Evolutionary conservation across 1,284 basidiomycete species (phyloP).

Genomic region (Sporisorium reilianum): DNA sequence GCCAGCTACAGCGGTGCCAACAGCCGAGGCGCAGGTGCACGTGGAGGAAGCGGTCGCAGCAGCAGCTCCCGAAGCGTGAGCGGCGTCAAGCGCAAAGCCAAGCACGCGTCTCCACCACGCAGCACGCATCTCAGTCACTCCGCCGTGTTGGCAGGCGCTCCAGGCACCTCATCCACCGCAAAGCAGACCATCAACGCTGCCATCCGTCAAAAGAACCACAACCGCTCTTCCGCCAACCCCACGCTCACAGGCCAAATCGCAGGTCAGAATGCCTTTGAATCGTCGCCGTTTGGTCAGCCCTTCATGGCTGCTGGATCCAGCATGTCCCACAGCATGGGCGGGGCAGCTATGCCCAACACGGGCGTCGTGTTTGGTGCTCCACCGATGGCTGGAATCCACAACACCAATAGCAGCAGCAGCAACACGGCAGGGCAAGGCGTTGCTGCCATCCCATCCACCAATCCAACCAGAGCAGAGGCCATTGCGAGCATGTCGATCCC

Average conservation of each 20-base stretch:
- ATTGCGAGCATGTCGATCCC: slow-evolving; percentile 40
- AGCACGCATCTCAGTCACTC: background rate
- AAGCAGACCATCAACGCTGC: slow-evolving; percentile 45
- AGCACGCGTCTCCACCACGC: slow-evolving; percentile 15
- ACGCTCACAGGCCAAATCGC: background rate
- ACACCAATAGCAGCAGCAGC: background rate
- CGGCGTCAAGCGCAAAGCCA: slow-evolving; percentile 38
- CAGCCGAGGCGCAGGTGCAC: background rate
- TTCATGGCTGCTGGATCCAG: slow-evolving; percentile 10
- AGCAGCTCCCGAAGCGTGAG: slow-evolving; percentile 7
- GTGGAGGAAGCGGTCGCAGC: slow-evolving; percentile 7
- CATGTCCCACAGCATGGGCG: slow-evolving; percentile 12
- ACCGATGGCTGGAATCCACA: background rate
- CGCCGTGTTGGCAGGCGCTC: background rate
- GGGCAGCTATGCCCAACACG: slow-evolving; percentile 1
- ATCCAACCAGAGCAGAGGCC: slow-evolving; percentile 17
- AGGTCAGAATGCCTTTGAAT: slow-evolving; percentile 6
- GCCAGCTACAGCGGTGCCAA: slow-evolving; percentile 8
- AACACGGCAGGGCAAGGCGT: background rate
- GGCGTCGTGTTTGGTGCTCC: background rate
- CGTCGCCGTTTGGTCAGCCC: slow-evolving; percentile 11
- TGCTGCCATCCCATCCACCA: background rate
- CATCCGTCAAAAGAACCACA: slow-evolving; percentile 38
- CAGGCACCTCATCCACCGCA: slow-evolving; percentile 19
- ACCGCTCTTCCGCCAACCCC: background rate